Percentiles rank a stretch among this genome's conserved stretches.
phyloP scores from a whole-genome alignment of 345 rosid species.

The Hibiscus tridactylites region DNA sequence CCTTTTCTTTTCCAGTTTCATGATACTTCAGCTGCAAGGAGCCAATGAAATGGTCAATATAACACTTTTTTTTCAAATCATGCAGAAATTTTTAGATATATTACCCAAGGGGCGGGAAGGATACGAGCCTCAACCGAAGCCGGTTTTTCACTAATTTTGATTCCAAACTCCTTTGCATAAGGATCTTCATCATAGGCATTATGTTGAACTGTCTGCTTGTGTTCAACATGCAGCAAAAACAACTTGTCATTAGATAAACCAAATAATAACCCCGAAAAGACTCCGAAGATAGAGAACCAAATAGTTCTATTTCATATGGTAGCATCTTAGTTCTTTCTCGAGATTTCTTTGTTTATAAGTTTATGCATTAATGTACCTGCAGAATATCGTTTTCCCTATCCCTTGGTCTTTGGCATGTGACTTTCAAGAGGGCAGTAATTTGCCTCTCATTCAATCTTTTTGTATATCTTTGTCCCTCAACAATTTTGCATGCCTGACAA shows the following conservation, averaged over 20 bases:
- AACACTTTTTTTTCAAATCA: not conserved
- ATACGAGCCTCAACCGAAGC: constrained; percentile 33
- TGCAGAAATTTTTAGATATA: not conserved
- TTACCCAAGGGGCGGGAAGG: constrained; percentile 42
- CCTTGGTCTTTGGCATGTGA: constrained; percentile 32
- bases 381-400: constrained; percentile 29
- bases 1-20: constrained; percentile 32
- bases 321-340: not conserved
- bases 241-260: not conserved
- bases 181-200: constrained; percentile 24
- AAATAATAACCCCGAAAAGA: not conserved
- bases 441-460: constrained; percentile 34
- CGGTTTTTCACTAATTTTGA: constrained; percentile 22
- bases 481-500: constrained; percentile 32
- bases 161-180: constrained; percentile 32
- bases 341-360: not conserved
- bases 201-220: constrained; percentile 20
- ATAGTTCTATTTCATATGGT: not conserved
- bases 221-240: not conserved
- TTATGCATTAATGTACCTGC: constrained; percentile 9
- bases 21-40: constrained; percentile 28
- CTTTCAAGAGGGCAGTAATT: constrained; percentile 28
- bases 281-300: not conserved
- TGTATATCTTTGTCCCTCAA: constrained; percentile 33
- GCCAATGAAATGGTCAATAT: not conserved